A percentile compares a stretch with the other conserved stretches of the same genome.
phyloP scores from a whole-genome alignment of 768 basidiomycete species.

The Podaxis sp. region DNA sequence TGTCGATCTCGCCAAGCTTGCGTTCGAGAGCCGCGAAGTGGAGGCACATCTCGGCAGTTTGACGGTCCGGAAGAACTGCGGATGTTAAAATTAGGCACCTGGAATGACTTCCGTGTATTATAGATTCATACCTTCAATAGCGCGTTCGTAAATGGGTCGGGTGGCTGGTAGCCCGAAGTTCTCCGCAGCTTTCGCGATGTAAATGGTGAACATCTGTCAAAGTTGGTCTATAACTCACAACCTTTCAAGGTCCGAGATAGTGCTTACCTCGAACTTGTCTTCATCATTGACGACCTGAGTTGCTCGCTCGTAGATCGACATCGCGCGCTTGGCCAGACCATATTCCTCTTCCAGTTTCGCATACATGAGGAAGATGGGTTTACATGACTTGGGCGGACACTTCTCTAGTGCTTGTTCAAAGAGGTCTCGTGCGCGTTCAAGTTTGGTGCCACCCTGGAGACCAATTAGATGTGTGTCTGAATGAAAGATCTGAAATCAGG shows the following conservation, averaged over 20 bases:
- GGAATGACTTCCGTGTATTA: not conserved
- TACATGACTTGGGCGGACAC: slow-evolving; percentile 92
- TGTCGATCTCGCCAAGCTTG: slow-evolving; percentile 98
- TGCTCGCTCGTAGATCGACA: slow-evolving; percentile 94
- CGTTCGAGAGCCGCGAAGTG: slow-evolving; percentile 95
- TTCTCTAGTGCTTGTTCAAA: slow-evolving; percentile 98
- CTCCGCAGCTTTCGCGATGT: slow-evolving; percentile 94
- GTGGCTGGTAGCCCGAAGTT: slow-evolving; percentile 97
- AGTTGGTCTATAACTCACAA: not conserved
- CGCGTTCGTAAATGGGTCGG: slow-evolving; percentile 93
- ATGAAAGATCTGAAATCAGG: not conserved
- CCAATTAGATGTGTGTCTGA: slow-evolving; percentile 4
- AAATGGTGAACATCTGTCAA: slow-evolving; percentile 88
- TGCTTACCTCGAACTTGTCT: slow-evolving; percentile 89
- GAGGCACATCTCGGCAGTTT: slow-evolving; percentile 97
- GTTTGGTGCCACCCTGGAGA: slow-evolving; percentile 80
- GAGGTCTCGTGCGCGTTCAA: slow-evolving; percentile 94
- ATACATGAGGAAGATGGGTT: slow-evolving; percentile 94
- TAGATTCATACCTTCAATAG: slow-evolving; percentile 61
- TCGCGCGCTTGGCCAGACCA: slow-evolving; percentile 93
- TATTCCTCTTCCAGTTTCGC: slow-evolving; percentile 93
- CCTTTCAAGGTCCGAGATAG: not conserved
- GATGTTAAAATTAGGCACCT: slow-evolving; percentile 4
- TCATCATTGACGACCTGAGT: slow-evolving; percentile 81
- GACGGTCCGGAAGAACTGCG: slow-evolving; percentile 78